These are phyloP conservation scores for Ganoderma sinense DNA, from an alignment of 1,284 basidiomycete species.

Conservation along the genomic window DNA sequence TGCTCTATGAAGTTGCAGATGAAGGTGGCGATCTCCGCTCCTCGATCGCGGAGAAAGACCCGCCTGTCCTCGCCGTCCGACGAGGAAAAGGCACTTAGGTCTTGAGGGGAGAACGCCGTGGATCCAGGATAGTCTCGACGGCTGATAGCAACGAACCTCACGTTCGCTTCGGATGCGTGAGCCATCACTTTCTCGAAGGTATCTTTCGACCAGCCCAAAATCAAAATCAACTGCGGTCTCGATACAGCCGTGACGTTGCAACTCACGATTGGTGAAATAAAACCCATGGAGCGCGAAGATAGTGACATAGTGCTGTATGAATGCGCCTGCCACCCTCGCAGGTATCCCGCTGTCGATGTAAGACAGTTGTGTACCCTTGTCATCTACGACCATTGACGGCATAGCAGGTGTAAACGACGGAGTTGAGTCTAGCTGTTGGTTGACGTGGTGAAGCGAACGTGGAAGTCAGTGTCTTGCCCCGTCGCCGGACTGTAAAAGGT, in stretches of 20 bases:
- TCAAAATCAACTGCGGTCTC: neutral
- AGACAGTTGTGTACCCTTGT: conserved; percentile 19
- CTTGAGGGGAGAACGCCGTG: conserved; percentile 27
- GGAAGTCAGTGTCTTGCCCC: neutral
- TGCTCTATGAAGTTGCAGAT: conserved; percentile 42
- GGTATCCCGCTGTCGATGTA: conserved; percentile 30
- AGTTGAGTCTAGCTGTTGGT: neutral
- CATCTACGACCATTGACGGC: conserved; percentile 20
- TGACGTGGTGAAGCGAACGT: neutral
- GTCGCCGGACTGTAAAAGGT: neutral
- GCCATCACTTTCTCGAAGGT: conserved; percentile 25
- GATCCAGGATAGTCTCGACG: conserved; percentile 30
- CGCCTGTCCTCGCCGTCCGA: conserved; percentile 27
- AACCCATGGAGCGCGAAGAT: conserved; percentile 30
- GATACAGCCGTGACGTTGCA: neutral
- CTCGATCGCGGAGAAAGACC: conserved; percentile 36
- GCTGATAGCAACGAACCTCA: conserved; percentile 39
- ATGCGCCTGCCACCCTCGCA: neutral
- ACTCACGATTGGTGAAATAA: conserved; percentile 22
- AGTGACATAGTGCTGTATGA: conserved; percentile 16
- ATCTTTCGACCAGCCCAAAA: neutral
- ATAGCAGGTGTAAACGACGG: conserved; percentile 24
- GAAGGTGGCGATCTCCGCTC: conserved; percentile 43
- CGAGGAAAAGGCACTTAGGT: conserved; percentile 30
- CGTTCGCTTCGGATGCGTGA: conserved; percentile 20